Conservation (phyloP, 768 basidiomycete genomes). For the Lactifluus volemus region DNA sequence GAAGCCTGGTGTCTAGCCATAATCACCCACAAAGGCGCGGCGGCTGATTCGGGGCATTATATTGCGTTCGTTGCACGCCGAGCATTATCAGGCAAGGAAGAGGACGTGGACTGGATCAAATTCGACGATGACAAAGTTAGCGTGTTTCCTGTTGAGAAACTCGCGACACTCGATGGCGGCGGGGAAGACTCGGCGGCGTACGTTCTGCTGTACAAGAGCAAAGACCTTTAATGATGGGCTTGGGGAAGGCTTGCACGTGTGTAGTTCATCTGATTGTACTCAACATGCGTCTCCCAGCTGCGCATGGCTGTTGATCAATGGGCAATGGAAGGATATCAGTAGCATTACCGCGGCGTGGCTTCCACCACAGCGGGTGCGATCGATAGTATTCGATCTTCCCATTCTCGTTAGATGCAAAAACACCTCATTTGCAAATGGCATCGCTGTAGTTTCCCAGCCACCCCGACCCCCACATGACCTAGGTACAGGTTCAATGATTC, state of each 20-base stretch:
- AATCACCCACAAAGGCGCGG: slow-evolving; percentile 94
- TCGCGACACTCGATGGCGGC: slow-evolving; percentile 81
- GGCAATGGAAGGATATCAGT: too few relatives aligned
- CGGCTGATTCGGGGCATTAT: slow-evolving; percentile 93
- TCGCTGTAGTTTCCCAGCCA: too few relatives aligned
- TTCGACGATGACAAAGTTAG: slow-evolving; percentile 96
- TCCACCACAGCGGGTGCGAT: too few relatives aligned
- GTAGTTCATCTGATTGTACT: slow-evolving; percentile 4
- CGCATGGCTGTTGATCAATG: neutral
- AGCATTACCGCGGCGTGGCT: too few relatives aligned
- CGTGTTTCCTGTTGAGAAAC: slow-evolving; percentile 75
- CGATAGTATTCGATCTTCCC: too few relatives aligned
- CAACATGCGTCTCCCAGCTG: neutral
- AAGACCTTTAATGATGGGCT: slow-evolving; percentile 26
- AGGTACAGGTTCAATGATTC: too few relatives aligned
- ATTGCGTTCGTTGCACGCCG: slow-evolving; percentile 61
- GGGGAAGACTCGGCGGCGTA: slow-evolving; percentile 88
- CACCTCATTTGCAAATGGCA: too few relatives aligned
- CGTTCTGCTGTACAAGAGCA: slow-evolving; percentile 76
- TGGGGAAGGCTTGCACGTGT: neutral
- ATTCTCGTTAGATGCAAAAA: too few relatives aligned
- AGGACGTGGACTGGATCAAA: slow-evolving; percentile 88
- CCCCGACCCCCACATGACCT: too few relatives aligned
- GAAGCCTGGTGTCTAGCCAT: slow-evolving; percentile 47
- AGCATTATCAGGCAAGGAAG: slow-evolving; percentile 32